Conservation (phyloP, 2,329 filamentous ascomycete genomes). For the Parastagonospora avenae region DNA sequence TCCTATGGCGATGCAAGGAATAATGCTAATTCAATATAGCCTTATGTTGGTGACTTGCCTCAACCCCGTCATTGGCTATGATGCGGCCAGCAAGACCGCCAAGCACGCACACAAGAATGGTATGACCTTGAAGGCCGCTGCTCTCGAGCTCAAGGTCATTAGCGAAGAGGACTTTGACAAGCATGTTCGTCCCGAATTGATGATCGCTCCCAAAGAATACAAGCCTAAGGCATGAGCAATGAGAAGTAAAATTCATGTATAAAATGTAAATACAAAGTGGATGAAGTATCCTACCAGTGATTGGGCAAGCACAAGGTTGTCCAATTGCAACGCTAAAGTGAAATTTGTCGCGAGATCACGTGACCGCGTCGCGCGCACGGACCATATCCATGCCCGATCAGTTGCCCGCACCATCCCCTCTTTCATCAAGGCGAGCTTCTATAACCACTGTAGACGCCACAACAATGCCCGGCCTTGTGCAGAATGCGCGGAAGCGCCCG, state of each 20-base stretch:
- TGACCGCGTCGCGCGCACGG: constrained; percentile 13
- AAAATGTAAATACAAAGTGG: background rate
- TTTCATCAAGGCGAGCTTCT: constrained; percentile 1
- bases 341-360: constrained; percentile 18
- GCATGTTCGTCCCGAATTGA: constrained; percentile 89
- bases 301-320: no score
- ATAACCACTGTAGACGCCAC: background rate
- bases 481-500: constrained; percentile 29
- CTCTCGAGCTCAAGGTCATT: constrained; percentile 89
- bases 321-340: background rate
- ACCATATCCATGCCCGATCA: background rate
- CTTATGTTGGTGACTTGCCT: constrained; percentile 95
- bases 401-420: background rate
- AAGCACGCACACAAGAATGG: constrained; percentile 98
- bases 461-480: constrained; percentile 35
- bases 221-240: constrained; percentile 43
- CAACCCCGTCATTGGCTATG: constrained; percentile 37
- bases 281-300: background rate
- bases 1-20: background rate
- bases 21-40: constrained; percentile 53
- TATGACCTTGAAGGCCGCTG: constrained; percentile 88
- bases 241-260: background rate
- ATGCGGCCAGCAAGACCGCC: constrained; percentile 41
- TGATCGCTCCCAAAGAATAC: constrained; percentile 82
- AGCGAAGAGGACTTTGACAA: constrained; percentile 88